Evolutionary conservation across 2,329 filamentous ascomycete species (phyloP), one percentile per base, ranked within the genome.

Genomic region (Ophiostoma sp.): DNA sequence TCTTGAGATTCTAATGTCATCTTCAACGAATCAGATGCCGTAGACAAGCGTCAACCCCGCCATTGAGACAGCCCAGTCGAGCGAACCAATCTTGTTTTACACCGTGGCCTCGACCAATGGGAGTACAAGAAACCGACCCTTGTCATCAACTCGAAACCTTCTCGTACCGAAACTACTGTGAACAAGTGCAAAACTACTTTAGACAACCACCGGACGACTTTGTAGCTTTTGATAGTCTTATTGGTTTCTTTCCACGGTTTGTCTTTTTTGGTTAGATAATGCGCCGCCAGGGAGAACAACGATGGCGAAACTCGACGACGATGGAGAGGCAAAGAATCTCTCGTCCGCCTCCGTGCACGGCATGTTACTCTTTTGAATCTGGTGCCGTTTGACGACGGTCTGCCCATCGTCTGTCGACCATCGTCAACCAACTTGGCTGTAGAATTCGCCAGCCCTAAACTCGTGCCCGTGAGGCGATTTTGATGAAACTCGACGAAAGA

Each of bases 51-150:
- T 25, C 59, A 15, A 22, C n/a, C 33, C 59, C 25, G 50, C 11
- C 50, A 25, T 28, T 22, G 9, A 25, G 50, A 28, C 22, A 4
- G 42, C 15, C 15, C 42, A 48, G 42, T 17, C 39, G 15, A 48
- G 15, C 12, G 15, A 48, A 12, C 59, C 59, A 64, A 64, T 64
- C n/a, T 64, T 64, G 33, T 64, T 33, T 64, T 42, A 42, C 59
- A 64, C 36, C 9, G 33, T 22, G 33, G 5, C 12, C n/a, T 11
- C 33, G 7, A 25, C 59, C 59, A 64, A 64, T 64, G 36, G 42
- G 59, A 64, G 9, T 5, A 3, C 33, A 8, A 7, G 12, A 12
- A 64, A 19, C 33, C n/a, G 36, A 15, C 33, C 28, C 50, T 25
- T 12, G 50, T 25, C 42, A 15, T 48, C 42, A 48, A 48, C 28